Conservation (phyloP, 306 rosid genomes). For the Prosopis cineraria region DNA sequence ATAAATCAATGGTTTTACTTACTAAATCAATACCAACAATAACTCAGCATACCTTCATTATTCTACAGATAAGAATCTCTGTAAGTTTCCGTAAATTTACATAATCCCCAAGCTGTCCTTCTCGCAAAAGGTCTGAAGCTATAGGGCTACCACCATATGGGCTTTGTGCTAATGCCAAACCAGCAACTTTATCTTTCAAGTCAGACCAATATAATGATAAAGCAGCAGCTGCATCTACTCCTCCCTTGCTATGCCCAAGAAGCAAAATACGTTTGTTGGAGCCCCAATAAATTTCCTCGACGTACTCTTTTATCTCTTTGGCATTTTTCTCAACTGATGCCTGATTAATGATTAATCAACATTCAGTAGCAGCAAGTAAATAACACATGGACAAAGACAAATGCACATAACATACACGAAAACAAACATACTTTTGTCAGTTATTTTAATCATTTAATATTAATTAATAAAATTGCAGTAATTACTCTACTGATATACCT, state of each 20-base stretch:
- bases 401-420: neutral
- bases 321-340: slow-evolving; percentile 97
- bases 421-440: neutral
- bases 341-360: slow-evolving; percentile 45
- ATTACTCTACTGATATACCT: slow-evolving; percentile 54
- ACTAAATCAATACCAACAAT: neutral
- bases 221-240: slow-evolving; percentile 99
- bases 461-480: neutral
- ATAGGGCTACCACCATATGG: slow-evolving; percentile 99
- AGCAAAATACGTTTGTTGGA: slow-evolving; percentile 83
- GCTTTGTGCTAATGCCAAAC: slow-evolving; percentile 88
- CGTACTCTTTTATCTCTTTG: slow-evolving; percentile 85
- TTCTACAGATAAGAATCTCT: slow-evolving; percentile 85
- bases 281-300: slow-evolving; percentile 98
- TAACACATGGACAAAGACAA: neutral
- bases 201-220: slow-evolving; percentile 94
- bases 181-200: slow-evolving; percentile 95
- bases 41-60: slow-evolving; percentile 68
- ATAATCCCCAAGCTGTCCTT: slow-evolving; percentile 98
- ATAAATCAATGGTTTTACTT: neutral
- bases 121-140: slow-evolving; percentile 93
- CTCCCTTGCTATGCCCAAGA: slow-evolving; percentile 99
- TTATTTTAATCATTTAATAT: slow-evolving; percentile 10
- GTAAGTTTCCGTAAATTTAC: slow-evolving; percentile 87
- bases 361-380: slow-evolving; percentile 35